Evolutionary conservation across 1,284 basidiomycete species (phyloP).

Genomic region (Psilocybe mexicana): DNA sequence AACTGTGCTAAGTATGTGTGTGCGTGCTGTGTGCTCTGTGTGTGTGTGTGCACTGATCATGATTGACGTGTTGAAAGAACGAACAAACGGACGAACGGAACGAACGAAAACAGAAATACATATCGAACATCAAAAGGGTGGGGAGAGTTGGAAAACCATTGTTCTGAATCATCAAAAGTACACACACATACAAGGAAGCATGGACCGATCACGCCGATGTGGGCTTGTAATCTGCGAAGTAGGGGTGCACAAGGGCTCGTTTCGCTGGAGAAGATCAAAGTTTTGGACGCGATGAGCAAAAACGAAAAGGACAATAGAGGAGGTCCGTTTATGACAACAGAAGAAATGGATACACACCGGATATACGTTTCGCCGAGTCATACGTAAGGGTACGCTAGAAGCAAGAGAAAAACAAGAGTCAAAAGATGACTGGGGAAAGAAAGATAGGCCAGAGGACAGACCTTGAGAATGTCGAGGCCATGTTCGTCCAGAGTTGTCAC

Average conservation of each 20-base stretch:
- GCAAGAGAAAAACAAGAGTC: conserved; percentile 7
- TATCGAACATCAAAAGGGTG: not conserved
- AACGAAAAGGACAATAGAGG: not conserved
- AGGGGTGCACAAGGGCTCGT: conserved; percentile 81
- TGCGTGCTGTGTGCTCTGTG: not conserved
- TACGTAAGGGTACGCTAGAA: conserved; percentile 82
- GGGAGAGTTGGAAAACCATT: not conserved
- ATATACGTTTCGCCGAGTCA: conserved; percentile 93
- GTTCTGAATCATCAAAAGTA: not conserved
- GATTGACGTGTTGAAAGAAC: not conserved
- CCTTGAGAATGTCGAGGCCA: conserved; percentile 80
- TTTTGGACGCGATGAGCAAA: no score
- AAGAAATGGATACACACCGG: conserved; percentile 56
- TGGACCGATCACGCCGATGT: conserved; percentile 3
- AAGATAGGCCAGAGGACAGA: conserved; percentile 29
- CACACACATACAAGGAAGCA: not conserved
- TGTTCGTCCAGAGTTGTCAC: conserved; percentile 70
- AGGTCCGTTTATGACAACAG: not conserved
- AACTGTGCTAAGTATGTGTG: not conserved
- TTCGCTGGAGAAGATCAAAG: conserved; percentile 56
- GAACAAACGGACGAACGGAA: not conserved
- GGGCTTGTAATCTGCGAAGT: conserved; percentile 21
- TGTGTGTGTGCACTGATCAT: not conserved
- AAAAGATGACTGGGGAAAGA: not conserved
- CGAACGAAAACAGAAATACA: not conserved